Base-by-base conservation (phyloP, 345 rosid species). In the Lagerstroemia speciosa region DNA sequence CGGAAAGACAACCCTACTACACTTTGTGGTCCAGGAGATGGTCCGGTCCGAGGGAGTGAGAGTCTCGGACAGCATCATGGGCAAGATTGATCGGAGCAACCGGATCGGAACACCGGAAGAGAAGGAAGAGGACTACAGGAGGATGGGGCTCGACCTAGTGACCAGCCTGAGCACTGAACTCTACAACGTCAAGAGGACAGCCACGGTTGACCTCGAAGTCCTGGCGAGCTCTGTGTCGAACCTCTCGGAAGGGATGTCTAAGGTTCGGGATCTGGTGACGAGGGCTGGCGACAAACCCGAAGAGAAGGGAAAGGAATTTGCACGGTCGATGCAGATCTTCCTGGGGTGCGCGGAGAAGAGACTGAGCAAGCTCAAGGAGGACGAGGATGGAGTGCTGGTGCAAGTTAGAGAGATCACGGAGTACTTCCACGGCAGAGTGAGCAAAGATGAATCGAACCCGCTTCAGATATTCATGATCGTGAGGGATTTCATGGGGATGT, bases 21-120 rank as follows among this genome's bases (percentile, higher is more conserved):
- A 94, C 65, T 94, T 94, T 32, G 97, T 94, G 8, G 99, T 94
- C 10, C 98, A 88, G 69, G 99, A 94, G 73, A 94, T 94, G 10
- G 79, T 88, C 63, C 79, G 98, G 5, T 79, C 99, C 2, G 99
- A 91, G 79, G 99, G 99, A 52, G 83, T 91, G 6, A 77, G 98
- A 45, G 90, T 88, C 65, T 84, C 97, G 0, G 89, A 88, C 27
- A 91, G 93, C 83, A 94, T 94, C 34, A 94, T 91, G 93, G 98
- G 99, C 70, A 80, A 81, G 81, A 88, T 89, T 62, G 84, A 81
- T 67, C 94, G 84, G 77, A 72, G 77, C 76, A 86, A 76, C 84
- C 82, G 78, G 67, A 79, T 30, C 75, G 82, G 78, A 73, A 87
- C 93, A 2, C 62, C 55, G 0, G 92, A 91, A 75, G 97, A 94